Conservation (phyloP, 441 rosid genomes). For the Theobroma grandiflorum region DNA sequence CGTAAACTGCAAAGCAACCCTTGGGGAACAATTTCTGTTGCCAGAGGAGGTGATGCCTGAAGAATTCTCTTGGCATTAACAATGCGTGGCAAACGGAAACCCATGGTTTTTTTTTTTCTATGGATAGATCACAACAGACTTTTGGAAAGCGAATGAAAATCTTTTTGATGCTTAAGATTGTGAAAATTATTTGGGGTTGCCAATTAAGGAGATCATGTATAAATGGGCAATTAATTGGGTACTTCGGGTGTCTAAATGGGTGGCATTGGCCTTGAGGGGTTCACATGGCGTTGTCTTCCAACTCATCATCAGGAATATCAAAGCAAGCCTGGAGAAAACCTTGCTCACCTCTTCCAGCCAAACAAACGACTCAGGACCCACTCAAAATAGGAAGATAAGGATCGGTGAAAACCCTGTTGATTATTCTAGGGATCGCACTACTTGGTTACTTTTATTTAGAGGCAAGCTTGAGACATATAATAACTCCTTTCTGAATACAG, state of each 20-base stretch:
- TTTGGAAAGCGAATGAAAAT: background rate
- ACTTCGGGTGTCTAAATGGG: background rate
- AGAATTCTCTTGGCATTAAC: constrained; percentile 30
- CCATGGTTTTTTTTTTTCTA: constrained; percentile 17
- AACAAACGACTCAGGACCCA: background rate
- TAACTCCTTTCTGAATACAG: background rate
- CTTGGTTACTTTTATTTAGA: background rate
- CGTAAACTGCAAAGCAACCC: constrained; percentile 56
- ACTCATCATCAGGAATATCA: background rate
- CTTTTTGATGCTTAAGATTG: background rate
- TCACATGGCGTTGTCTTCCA: constrained; percentile 22
- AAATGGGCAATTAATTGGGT: background rate
- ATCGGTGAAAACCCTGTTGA: background rate
- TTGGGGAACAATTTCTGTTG: constrained; percentile 40
- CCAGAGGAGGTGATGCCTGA: background rate
- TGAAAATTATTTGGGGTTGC: background rate
- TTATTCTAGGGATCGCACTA: background rate
- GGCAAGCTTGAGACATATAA: background rate
- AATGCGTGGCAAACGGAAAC: constrained; percentile 25
- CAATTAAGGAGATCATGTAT: background rate
- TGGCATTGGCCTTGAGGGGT: background rate
- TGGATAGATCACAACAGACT: background rate
- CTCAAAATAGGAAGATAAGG: background rate
- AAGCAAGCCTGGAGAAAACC: constrained; percentile 19
- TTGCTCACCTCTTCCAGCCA: constrained; percentile 4